Evolutionary conservation across 106 monocot genomes (phyloP).

Genomic region (Phalaenopsis aphrodite): DNA sequence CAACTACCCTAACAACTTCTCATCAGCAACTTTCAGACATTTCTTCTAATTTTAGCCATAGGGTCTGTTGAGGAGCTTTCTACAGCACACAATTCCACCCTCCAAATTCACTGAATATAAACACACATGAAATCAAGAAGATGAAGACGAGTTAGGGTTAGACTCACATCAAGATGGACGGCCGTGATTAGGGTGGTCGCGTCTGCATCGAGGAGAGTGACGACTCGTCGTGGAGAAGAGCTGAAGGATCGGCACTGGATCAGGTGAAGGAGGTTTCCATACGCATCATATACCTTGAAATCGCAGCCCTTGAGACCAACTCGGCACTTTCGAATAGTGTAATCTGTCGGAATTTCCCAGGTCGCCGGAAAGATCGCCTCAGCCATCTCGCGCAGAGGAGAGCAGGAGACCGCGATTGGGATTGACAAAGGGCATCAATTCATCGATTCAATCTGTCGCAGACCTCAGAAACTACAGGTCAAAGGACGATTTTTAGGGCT

Average conservation of each 20-base stretch:
- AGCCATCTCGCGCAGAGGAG: neutral
- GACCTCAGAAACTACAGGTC: neutral
- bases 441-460: neutral
- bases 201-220: slow-evolving; percentile 29
- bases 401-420: neutral
- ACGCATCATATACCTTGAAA: slow-evolving; percentile 38
- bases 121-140: neutral
- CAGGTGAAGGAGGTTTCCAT: slow-evolving; percentile 22
- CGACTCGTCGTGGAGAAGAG: slow-evolving; percentile 13
- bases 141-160: neutral
- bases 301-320: slow-evolving; percentile 16
- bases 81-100: neutral
- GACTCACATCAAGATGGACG: slow-evolving; percentile 24
- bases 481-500: neutral
- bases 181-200: slow-evolving; percentile 34
- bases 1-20: neutral
- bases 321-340: slow-evolving; percentile 22
- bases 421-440: neutral
- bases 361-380: slow-evolving; percentile 11
- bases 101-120: neutral
- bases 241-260: slow-evolving; percentile 19
- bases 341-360: slow-evolving; percentile 46
- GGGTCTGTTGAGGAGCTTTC: neutral
- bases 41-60: neutral
- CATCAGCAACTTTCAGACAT: neutral